phyloP scores from a whole-genome alignment of 768 basidiomycete species.

The Xerocomus potaroensis region DNA sequence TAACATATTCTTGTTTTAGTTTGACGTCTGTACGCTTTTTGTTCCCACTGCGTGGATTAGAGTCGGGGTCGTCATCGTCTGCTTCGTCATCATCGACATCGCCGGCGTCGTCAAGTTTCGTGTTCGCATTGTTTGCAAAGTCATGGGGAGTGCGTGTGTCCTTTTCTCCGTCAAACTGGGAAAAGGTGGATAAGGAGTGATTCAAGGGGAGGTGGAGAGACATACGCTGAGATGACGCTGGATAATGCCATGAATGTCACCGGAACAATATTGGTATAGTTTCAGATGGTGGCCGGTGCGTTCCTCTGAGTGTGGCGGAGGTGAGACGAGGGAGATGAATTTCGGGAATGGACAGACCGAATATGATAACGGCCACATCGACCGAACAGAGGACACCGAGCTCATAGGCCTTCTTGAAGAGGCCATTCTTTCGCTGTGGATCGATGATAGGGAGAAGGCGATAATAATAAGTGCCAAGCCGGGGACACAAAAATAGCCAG shows the following conservation, averaged over 20 bases:
- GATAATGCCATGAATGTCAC: constrained; percentile 65
- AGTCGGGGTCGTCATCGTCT: constrained; percentile 31
- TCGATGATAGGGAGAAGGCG: constrained; percentile 16
- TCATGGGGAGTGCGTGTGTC: constrained; percentile 48
- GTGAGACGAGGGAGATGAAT: neutral
- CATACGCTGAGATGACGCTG: constrained; percentile 57
- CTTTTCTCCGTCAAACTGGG: constrained; percentile 48
- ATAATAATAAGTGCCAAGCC: constrained; percentile 39
- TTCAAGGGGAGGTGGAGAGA: constrained; percentile 3
- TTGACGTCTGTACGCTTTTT: constrained; percentile 27
- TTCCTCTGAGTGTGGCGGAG: constrained; percentile 49
- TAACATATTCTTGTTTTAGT: constrained; percentile 27
- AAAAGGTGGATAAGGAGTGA: neutral
- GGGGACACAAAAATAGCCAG: constrained; percentile 58
- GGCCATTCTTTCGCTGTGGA: constrained; percentile 78
- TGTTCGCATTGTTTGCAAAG: constrained; percentile 37
- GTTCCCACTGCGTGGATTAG: constrained; percentile 13
- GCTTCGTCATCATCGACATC: constrained; percentile 38
- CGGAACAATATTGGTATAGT: constrained; percentile 78
- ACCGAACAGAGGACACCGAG: constrained; percentile 88
- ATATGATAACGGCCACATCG: constrained; percentile 85
- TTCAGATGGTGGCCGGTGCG: constrained; percentile 75
- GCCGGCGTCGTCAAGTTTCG: constrained; percentile 34
- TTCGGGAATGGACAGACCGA: constrained; percentile 47
- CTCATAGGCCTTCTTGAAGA: constrained; percentile 90